Evolutionary conservation across 2,329 filamentous ascomycete species (phyloP).

Genomic region (Lecanosticta acicola): DNA sequence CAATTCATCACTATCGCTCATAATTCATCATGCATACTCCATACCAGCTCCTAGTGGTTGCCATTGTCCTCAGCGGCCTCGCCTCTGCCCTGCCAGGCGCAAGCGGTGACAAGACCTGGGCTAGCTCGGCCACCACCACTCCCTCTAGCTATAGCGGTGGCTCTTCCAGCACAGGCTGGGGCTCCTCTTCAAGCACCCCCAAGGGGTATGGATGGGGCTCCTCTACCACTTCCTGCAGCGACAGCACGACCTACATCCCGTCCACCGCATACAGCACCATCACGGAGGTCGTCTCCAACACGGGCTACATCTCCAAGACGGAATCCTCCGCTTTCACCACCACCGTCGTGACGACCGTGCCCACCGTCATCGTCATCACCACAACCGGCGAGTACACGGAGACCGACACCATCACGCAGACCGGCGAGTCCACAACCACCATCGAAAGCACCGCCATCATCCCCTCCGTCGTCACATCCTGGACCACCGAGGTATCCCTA

Average conservation of each 20-base stretch:
- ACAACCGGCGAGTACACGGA: not conserved
- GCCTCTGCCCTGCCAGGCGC: constrained; percentile 14
- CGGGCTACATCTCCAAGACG: not conserved
- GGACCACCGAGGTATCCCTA: not conserved
- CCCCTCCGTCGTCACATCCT: not conserved
- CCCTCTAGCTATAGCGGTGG: constrained; percentile 7
- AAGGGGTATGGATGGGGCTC: too few species aligned
- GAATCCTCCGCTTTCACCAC: not conserved
- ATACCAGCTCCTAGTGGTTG: constrained; percentile 14
- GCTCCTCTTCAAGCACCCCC: constrained; percentile 1
- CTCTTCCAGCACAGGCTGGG: constrained; percentile 2
- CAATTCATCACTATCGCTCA: constrained; percentile 10
- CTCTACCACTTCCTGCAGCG: not conserved
- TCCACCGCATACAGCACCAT: not conserved
- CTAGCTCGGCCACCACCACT: constrained; percentile 1
- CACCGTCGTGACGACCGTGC: constrained; percentile 1
- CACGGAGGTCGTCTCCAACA: not conserved
- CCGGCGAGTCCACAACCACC: not conserved
- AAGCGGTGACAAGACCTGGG: not conserved
- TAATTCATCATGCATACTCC: constrained; percentile 15
- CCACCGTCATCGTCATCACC: not conserved
- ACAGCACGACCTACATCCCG: not conserved
- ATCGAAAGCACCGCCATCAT: not conserved
- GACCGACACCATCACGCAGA: not conserved
- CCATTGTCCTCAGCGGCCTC: constrained; percentile 17